Conservation (phyloP, 371 early-diverging fungal species). For the Chytridium lagenaria region DNA sequence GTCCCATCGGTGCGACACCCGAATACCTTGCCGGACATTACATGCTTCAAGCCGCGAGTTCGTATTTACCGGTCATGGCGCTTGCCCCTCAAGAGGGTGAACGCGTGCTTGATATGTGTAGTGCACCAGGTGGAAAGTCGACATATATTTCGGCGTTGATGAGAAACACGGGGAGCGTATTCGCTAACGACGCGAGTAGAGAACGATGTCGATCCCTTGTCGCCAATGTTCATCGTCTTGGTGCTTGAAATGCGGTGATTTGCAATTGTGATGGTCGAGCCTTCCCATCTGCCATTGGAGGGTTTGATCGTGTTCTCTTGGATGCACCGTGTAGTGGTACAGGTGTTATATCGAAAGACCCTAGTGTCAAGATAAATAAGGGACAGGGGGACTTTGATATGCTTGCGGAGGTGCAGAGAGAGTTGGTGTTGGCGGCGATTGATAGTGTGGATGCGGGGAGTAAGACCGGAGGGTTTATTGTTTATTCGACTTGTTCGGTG, state of each 20-base stretch:
- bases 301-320: slow-evolving; percentile 96
- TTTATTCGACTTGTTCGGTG: slow-evolving; percentile 99
- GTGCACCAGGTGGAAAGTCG: slow-evolving; percentile 99
- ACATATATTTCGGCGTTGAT: slow-evolving; percentile 94
- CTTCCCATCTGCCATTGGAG: slow-evolving; percentile 93
- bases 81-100: slow-evolving; percentile 94
- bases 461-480: slow-evolving; percentile 93
- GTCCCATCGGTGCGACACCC: slow-evolving; percentile 98
- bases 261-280: slow-evolving; percentile 97
- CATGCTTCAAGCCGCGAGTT: slow-evolving; percentile 98
- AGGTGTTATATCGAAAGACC: slow-evolving; percentile 99
- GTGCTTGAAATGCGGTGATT: slow-evolving; percentile 94
- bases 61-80: slow-evolving; percentile 98
- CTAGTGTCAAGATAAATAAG: slow-evolving; percentile 94
- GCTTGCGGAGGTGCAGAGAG: slow-evolving; percentile 93
- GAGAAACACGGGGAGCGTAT: slow-evolving; percentile 98
- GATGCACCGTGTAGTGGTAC: slow-evolving; percentile 99
- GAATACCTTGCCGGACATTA: slow-evolving; percentile 99
- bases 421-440: slow-evolving; percentile 95
- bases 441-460: slow-evolving; percentile 96
- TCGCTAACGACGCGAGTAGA: slow-evolving; percentile 97
- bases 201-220: slow-evolving; percentile 90
- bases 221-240: slow-evolving; percentile 96
- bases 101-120: slow-evolving; percentile 98
- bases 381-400: slow-evolving; percentile 88